Conservation (phyloP, 2,329 filamentous ascomycete genomes). For the Cryphonectria radicalis region DNA sequence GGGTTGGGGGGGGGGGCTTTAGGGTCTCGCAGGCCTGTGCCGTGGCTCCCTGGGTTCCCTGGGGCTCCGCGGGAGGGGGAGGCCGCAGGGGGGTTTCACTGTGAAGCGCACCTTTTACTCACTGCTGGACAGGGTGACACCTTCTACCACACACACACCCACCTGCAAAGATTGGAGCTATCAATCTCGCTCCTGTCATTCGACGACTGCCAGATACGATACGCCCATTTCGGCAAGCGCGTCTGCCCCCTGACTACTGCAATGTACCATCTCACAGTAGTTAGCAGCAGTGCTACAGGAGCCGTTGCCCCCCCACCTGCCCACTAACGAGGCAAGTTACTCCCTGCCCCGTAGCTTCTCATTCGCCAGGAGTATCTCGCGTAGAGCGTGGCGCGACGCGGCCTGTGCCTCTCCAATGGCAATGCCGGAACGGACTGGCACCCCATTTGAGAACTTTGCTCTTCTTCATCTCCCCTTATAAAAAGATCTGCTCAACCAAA, state of each 20-base stretch:
- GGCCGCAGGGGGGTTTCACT: background rate
- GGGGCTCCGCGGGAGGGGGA: background rate
- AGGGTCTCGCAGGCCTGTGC: background rate
- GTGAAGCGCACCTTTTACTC: background rate
- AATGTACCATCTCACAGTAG: background rate
- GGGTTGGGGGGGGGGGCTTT: background rate
- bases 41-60: background rate
- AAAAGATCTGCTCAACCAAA: background rate
- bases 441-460: background rate
- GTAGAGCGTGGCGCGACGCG: background rate
- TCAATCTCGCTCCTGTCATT: slow-evolving; percentile 20
- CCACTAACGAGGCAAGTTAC: background rate
- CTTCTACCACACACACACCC: background rate
- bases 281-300: background rate
- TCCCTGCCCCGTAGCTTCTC: slow-evolving; percentile 7
- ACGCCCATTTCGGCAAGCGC: slow-evolving; percentile 27
- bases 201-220: slow-evolving; percentile 25
- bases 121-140: background rate
- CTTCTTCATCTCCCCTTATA: background rate
- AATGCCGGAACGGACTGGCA: background rate
- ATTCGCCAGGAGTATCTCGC: slow-evolving; percentile 13
- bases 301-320: slow-evolving; percentile 19
- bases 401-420: background rate
- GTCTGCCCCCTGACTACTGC: slow-evolving; percentile 8
- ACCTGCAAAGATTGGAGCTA: slow-evolving; percentile 3